phyloP scores from a whole-genome alignment of 257 asterid species.

The Gentiana macrophylla region DNA sequence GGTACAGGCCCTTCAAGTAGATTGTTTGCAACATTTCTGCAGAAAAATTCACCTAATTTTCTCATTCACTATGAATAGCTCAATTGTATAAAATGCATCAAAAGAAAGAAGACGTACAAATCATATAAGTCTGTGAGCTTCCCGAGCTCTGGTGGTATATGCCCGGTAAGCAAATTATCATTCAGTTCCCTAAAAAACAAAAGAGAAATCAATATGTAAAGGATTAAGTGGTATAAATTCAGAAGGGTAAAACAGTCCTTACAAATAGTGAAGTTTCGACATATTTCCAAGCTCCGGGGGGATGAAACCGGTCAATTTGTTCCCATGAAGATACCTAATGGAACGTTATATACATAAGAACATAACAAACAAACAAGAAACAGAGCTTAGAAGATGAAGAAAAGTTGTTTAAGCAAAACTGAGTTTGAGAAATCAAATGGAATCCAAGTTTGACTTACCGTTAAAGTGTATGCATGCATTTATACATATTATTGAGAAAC shows the following conservation, averaged over 20 bases:
- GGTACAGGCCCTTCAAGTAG: slow-evolving; percentile 73
- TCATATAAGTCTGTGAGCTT: slow-evolving; percentile 87
- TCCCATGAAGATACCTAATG: slow-evolving; percentile 79
- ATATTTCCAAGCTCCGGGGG: slow-evolving; percentile 95
- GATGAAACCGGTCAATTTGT: slow-evolving; percentile 76
- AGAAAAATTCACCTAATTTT: slow-evolving; percentile 1
- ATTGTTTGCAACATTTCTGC: slow-evolving; percentile 92
- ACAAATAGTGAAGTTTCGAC: slow-evolving; percentile 94
- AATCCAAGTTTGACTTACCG: too few species aligned
- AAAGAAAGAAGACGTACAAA: slow-evolving; percentile 34
- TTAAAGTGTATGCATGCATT: too few species aligned
- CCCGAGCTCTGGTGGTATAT: slow-evolving; percentile 83
- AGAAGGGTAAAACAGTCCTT: slow-evolving; percentile 8
- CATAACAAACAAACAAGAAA: too few species aligned
- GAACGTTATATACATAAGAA: background rate
- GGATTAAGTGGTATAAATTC: background rate
- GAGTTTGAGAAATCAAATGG: background rate
- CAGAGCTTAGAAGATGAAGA: too few species aligned
- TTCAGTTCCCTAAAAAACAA: slow-evolving; percentile 58
- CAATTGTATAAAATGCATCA: background rate
- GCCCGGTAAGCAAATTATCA: slow-evolving; percentile 70
- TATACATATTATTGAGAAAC: too few species aligned
- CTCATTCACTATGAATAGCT: background rate
- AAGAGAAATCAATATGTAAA: background rate
- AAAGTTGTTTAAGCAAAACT: background rate